Conservation (phyloP, 129 eudicot species). For the Arctium minus region DNA sequence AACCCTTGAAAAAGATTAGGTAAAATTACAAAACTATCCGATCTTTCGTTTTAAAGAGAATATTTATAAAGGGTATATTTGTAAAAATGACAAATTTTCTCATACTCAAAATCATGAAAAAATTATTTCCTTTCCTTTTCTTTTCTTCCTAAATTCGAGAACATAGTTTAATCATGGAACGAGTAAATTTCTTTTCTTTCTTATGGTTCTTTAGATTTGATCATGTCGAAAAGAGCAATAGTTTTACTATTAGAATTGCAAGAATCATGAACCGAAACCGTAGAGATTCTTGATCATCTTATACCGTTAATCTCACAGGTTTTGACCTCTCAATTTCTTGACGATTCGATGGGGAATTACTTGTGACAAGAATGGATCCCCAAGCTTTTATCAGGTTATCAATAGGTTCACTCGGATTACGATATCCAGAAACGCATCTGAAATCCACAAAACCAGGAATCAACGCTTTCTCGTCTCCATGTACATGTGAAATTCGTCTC, state of each 20-base stretch:
- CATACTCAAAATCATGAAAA: not conserved
- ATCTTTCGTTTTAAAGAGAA: not conserved
- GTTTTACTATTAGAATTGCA: not conserved
- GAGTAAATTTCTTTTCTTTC: not conserved
- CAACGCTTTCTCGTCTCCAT: constrained; percentile 47
- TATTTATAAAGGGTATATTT: not conserved
- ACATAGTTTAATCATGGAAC: not conserved
- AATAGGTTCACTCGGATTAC: constrained; percentile 63
- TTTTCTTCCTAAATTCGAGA: not conserved
- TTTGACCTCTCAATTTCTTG: constrained; percentile 13
- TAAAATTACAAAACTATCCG: not conserved
- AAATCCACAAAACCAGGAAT: constrained; percentile 43
- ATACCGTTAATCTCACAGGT: constrained; percentile 17
- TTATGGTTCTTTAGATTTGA: not conserved
- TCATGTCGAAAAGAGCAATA: not conserved
- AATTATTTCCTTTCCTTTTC: too few relatives aligned
- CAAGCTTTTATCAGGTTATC: constrained; percentile 83
- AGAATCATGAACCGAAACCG: not conserved
- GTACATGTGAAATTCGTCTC: constrained; percentile 78
- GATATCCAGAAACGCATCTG: constrained; percentile 40
- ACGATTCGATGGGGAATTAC: constrained; percentile 40
- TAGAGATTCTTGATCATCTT: constrained; percentile 1
- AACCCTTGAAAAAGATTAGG: not conserved
- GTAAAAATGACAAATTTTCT: not conserved
- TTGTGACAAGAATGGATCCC: constrained; percentile 76